Conservation (phyloP, 164 flowering plant genomes). For the Buxus sempervirens region DNA sequence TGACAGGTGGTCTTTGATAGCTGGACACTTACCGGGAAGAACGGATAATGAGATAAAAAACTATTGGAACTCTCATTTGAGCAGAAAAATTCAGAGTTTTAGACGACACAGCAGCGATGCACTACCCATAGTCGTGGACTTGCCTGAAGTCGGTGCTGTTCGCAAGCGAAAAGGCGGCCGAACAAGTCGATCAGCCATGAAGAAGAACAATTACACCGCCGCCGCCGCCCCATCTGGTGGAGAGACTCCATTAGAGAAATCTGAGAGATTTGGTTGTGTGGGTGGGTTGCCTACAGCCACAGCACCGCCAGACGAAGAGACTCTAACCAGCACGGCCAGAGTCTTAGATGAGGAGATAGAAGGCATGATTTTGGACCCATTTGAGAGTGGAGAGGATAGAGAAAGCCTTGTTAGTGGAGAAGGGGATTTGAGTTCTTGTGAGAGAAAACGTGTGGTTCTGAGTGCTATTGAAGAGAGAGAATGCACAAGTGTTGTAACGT, state of each 20-base stretch:
- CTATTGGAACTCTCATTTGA: conserved; percentile 85
- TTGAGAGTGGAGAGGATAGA: conserved; percentile 6
- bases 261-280: conserved; percentile 9
- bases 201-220: conserved; percentile 26
- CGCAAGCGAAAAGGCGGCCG: conserved; percentile 33
- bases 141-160: conserved; percentile 4
- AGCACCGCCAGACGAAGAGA: conserved; percentile 3
- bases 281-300: too few species aligned
- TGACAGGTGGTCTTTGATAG: conserved; percentile 87
- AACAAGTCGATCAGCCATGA: conserved; percentile 28
- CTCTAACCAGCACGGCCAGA: neutral
- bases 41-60: conserved; percentile 92
- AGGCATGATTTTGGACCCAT: neutral
- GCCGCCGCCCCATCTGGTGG: neutral
- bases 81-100: conserved; percentile 55
- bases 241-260: neutral
- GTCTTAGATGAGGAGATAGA: conserved; percentile 5
- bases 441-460: neutral
- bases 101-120: conserved; percentile 24
- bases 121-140: conserved; percentile 15
- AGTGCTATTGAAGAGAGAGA: conserved; percentile 14
- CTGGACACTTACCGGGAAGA: conserved; percentile 74
- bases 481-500: too few species aligned
- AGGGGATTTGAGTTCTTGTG: neutral
- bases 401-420: conserved; percentile 1